These are phyloP conservation scores for Wickerhamomyces bovis DNA, from an alignment of 805 yeast species.

Conservation along the genomic window DNA sequence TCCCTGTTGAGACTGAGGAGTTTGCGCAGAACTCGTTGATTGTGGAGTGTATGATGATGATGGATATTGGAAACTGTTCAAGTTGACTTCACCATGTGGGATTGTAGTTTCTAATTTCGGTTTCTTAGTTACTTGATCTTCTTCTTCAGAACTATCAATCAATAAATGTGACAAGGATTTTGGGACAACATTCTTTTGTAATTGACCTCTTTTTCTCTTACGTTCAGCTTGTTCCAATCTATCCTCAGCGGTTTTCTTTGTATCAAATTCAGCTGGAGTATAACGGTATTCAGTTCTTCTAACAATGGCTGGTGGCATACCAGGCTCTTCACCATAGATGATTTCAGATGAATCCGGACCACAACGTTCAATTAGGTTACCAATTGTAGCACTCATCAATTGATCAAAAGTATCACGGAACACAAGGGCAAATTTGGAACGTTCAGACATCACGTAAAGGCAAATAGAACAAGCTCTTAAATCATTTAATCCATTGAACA, in stretches of 20 bases:
- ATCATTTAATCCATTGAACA: conserved; percentile 54
- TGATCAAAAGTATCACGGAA: conserved; percentile 67
- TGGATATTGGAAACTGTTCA: conserved; percentile 17
- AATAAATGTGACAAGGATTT: conserved; percentile 46
- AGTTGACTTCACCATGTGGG: conserved; percentile 12
- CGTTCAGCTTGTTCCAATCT: conserved; percentile 43
- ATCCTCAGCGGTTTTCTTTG: conserved; percentile 32
- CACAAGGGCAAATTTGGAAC: conserved; percentile 54
- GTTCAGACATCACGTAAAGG: conserved; percentile 59
- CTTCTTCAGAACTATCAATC: conserved; percentile 27
- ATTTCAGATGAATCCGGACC: conserved; percentile 58
- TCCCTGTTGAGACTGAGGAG: conserved; percentile 7
- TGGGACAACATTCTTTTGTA: conserved; percentile 48
- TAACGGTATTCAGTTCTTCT: conserved; percentile 33
- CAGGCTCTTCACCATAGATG: conserved; percentile 38
- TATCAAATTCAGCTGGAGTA: conserved; percentile 15
- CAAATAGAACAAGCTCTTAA: conserved; percentile 60
- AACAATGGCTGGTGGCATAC: conserved; percentile 56
- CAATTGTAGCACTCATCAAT: conserved; percentile 57
- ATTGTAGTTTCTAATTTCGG: conserved; percentile 6
- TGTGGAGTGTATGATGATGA: conserved; percentile 4
- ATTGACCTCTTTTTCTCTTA: conserved; percentile 41
- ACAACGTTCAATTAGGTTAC: conserved; percentile 54
- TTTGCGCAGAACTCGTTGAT: neutral
- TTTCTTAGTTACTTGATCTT: conserved; percentile 9